Conservation (phyloP, 169 alveolate species). For the Perkinsus chesapeaki region DNA sequence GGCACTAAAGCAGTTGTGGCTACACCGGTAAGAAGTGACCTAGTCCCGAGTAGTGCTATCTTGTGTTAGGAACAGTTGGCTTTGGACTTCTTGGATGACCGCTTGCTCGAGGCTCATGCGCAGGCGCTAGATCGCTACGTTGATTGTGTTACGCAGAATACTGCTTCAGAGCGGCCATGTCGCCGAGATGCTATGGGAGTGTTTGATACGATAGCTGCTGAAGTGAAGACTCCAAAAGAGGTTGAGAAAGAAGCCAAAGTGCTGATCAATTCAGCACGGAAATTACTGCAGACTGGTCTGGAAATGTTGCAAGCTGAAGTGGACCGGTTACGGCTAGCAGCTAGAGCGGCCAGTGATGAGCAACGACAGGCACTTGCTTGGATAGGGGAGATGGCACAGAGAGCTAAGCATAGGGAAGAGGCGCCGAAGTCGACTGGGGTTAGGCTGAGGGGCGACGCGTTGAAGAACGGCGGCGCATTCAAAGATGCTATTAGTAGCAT, state of each 20-base stretch:
- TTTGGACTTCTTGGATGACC: neutral
- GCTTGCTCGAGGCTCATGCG: neutral
- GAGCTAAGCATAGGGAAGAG: neutral
- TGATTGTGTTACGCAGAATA: neutral
- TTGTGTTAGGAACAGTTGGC: neutral
- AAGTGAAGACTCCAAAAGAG: neutral
- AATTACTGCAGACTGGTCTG: neutral
- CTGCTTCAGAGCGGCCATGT: neutral
- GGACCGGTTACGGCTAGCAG: neutral
- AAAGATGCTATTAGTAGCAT: neutral
- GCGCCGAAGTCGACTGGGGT: neutral
- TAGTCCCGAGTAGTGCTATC: neutral
- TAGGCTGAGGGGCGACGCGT: neutral
- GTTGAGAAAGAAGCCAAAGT: neutral
- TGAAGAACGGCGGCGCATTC: neutral
- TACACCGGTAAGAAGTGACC: neutral
- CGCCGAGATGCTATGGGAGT: neutral
- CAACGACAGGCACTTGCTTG: neutral
- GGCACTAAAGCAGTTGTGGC: neutral
- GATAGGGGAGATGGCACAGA: neutral
- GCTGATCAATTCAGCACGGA: neutral
- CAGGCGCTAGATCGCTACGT: neutral
- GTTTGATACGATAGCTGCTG: neutral
- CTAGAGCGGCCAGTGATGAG: neutral
- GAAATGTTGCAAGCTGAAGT: neutral